phyloP scores from a whole-genome alignment of 1,284 basidiomycete species.

The Schizophyllum amplum region DNA sequence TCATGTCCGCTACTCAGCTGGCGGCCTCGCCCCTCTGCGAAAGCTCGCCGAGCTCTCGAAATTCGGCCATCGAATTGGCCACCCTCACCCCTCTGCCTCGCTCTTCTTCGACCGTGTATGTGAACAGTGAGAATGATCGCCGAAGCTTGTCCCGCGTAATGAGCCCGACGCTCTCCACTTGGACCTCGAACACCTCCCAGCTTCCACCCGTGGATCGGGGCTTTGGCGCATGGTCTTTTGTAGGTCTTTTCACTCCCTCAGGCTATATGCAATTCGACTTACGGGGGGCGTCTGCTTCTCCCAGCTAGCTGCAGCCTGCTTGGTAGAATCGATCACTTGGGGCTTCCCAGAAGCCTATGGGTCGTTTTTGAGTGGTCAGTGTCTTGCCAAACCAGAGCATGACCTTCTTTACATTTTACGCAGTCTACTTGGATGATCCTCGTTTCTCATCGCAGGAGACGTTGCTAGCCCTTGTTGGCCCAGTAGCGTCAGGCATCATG shows the following conservation, averaged over 20 bases:
- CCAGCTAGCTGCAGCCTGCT: slow-evolving; percentile 21
- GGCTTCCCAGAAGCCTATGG: slow-evolving; percentile 20
- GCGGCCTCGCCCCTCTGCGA: too few species aligned
- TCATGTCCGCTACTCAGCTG: not conserved
- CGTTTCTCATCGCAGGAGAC: slow-evolving; percentile 17
- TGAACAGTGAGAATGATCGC: not conserved
- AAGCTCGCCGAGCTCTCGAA: too few species aligned
- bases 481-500: slow-evolving; percentile 25
- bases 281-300: not conserved
- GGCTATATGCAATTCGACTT: not conserved
- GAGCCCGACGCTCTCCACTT: too few species aligned
- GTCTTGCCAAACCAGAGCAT: too few species aligned
- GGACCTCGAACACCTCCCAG: not conserved
- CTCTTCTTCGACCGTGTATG: not conserved
- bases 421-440: slow-evolving; percentile 24
- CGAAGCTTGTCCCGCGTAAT: not conserved
- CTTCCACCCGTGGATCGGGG: slow-evolving; percentile 7
- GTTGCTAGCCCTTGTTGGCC: slow-evolving; percentile 27
- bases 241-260: not conserved
- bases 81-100: not conserved
- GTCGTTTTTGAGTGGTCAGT: slow-evolving; percentile 15
- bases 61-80: not conserved
- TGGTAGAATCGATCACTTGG: slow-evolving; percentile 22
- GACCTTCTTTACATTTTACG: too few species aligned
- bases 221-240: slow-evolving; percentile 11